Evolutionary conservation across 2,329 filamentous ascomycete genomes (phyloP).

Genomic region (Cercospora sojina): DNA sequence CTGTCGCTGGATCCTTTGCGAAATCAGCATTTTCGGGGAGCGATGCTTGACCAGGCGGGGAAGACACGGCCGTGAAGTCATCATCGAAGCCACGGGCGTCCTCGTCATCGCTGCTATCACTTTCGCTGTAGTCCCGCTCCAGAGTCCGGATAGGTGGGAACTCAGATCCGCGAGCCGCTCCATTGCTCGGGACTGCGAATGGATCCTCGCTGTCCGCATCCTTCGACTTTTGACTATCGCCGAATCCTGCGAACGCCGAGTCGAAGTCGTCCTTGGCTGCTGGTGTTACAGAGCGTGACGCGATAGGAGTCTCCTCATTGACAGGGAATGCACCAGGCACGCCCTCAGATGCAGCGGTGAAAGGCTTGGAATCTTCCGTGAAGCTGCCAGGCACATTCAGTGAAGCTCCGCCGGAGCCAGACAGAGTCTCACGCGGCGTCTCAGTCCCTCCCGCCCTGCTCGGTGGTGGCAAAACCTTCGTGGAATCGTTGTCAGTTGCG

Average conservation of each 20-base stretch:
- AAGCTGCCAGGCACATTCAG: constrained; percentile 19
- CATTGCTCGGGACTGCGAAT: constrained; percentile 42
- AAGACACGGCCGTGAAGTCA: constrained; percentile 72
- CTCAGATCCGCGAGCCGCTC: constrained; percentile 52
- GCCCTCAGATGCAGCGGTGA: constrained; percentile 31
- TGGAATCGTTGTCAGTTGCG: constrained; percentile 58
- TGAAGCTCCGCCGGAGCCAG: constrained; percentile 4
- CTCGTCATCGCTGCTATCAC: constrained; percentile 62
- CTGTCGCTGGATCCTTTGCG: background rate
- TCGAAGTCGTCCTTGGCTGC: constrained; percentile 69
- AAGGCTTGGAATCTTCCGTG: constrained; percentile 22
- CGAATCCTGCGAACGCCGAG: constrained; percentile 77
- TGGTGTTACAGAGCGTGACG: constrained; percentile 45
- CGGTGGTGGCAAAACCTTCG: constrained; percentile 35
- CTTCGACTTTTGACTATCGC: constrained; percentile 35
- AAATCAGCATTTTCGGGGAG: background rate
- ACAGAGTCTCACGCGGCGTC: constrained; percentile 27
- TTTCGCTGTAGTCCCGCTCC: constrained; percentile 80
- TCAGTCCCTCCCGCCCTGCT: constrained; percentile 35
- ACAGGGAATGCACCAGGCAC: constrained; percentile 53
- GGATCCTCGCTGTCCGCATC: constrained; percentile 33
- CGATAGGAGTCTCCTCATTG: constrained; percentile 48
- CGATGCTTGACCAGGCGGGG: constrained; percentile 27
- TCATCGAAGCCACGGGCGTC: constrained; percentile 74
- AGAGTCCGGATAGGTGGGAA: constrained; percentile 93